phyloP scores from a whole-genome alignment of 495 filamentous ascomycete genomes.

The Elaphomyces granulatus region DNA sequence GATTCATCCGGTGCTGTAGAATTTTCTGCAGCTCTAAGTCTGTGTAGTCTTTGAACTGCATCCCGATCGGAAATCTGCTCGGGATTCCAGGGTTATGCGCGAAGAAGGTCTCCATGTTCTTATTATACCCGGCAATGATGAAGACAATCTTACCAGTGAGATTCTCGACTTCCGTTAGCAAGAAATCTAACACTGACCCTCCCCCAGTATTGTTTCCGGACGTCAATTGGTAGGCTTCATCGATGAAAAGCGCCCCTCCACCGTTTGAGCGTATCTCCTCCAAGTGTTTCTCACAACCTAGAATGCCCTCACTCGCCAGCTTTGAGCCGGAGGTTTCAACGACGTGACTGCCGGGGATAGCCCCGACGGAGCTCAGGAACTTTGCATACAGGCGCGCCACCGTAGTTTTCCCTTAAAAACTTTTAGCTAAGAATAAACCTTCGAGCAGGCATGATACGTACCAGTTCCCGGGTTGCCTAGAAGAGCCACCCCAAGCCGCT shows the following conservation, averaged over 20 bases:
- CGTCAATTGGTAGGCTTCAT: slow-evolving; percentile 63
- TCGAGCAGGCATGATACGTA: no score
- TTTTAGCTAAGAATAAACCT: slow-evolving; percentile 5
- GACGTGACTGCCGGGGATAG: slow-evolving; percentile 38
- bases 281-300: slow-evolving; percentile 42
- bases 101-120: slow-evolving; percentile 69
- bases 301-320: slow-evolving; percentile 49
- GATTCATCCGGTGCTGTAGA: slow-evolving; percentile 30
- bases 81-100: slow-evolving; percentile 61
- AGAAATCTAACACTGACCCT: slow-evolving; percentile 51
- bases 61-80: slow-evolving; percentile 51
- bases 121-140: slow-evolving; percentile 62
- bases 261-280: slow-evolving; percentile 37
- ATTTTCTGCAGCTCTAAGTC: slow-evolving; percentile 50
- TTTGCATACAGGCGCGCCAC: slow-evolving; percentile 64
- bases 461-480: slow-evolving; percentile 75
- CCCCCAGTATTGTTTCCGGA: slow-evolving; percentile 32
- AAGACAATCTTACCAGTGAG: slow-evolving; percentile 60
- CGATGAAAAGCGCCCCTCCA: slow-evolving; percentile 57
- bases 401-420: slow-evolving; percentile 78
- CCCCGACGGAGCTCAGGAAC: slow-evolving; percentile 46
- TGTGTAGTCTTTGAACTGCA: slow-evolving; percentile 57
- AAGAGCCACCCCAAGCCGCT: slow-evolving; percentile 49
- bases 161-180: slow-evolving; percentile 65
- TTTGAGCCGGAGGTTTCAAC: slow-evolving; percentile 54